Conservation (phyloP, 768 basidiomycete genomes). For the Leucocoprinus sp. region DNA sequence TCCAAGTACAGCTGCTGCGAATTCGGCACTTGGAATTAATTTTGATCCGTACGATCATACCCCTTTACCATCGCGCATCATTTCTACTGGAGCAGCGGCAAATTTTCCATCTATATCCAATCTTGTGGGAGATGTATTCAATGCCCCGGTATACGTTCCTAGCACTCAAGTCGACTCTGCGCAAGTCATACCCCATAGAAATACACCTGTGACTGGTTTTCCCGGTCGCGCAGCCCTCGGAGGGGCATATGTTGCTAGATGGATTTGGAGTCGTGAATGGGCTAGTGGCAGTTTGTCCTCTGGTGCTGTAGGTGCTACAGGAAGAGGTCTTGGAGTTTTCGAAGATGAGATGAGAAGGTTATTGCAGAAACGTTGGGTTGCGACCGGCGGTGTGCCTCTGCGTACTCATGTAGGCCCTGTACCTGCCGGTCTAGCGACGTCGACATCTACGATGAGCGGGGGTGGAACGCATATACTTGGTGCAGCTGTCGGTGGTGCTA, state of each 20-base stretch:
- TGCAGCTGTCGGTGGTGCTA: conserved; percentile 10
- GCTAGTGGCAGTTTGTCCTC: conserved; percentile 8
- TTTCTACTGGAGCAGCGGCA: conserved; percentile 73
- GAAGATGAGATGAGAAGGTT: conserved; percentile 75
- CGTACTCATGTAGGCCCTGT: conserved; percentile 49
- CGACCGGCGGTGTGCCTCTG: conserved; percentile 47
- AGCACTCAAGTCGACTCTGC: conserved; percentile 71
- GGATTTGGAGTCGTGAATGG: conserved; percentile 76
- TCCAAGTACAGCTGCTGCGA: conserved; percentile 27
- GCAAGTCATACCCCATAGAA: conserved; percentile 61
- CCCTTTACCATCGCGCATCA: conserved; percentile 54
- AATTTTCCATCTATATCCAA: conserved; percentile 81
- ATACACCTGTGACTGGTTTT: conserved; percentile 63
- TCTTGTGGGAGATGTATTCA: conserved; percentile 75
- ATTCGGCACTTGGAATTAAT: conserved; percentile 40
- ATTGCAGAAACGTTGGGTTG: conserved; percentile 67
- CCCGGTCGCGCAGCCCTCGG: conserved; percentile 67
- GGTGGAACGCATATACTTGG: background rate
- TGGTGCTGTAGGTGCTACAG: conserved; percentile 10
- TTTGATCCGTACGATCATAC: conserved; percentile 76
- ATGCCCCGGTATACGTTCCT: conserved; percentile 71
- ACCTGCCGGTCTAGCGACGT: conserved; percentile 13
- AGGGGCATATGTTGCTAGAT: conserved; percentile 71
- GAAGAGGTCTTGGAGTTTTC: conserved; percentile 49
- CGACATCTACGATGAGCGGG: conserved; percentile 10